phyloP scores from a whole-genome alignment of 2,329 filamentous ascomycete species.

The Colletotrichum echinochloae region DNA sequence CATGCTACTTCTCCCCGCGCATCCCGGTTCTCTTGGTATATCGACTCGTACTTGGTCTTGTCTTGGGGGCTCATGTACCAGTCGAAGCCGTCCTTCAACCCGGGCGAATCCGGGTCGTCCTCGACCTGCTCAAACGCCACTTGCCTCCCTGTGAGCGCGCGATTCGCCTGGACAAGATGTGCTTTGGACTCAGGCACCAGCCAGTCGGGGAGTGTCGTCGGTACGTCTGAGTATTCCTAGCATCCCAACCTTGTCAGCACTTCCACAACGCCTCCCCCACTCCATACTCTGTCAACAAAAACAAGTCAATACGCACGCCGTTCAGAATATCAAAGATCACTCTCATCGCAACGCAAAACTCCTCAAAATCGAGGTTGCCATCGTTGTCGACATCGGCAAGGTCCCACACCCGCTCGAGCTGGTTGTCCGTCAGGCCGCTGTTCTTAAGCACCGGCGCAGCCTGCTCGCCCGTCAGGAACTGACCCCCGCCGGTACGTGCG shows the following conservation, averaged over 20 bases:
- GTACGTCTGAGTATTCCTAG: constrained; percentile 92
- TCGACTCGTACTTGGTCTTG: constrained; percentile 95
- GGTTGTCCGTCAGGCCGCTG: constrained; percentile 72
- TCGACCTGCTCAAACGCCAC: constrained; percentile 88
- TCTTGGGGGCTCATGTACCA: constrained; percentile 98
- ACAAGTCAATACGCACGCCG: constrained; percentile 71
- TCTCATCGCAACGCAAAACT: constrained; percentile 99
- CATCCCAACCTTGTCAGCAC: constrained; percentile 15
- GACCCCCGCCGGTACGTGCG: constrained; percentile 68
- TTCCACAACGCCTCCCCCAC: neutral
- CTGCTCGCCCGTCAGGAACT: constrained; percentile 71
- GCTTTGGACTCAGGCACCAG: constrained; percentile 95
- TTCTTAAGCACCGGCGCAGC: constrained; percentile 73
- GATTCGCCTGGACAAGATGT: constrained; percentile 85
- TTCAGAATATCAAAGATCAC: constrained; percentile 98
- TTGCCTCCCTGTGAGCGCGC: constrained; percentile 82
- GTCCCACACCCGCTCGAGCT: constrained; percentile 98
- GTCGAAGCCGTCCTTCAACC: constrained; percentile 95
- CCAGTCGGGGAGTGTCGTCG: constrained; percentile 88
- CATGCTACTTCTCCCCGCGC: constrained; percentile 86
- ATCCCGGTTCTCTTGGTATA: constrained; percentile 93
- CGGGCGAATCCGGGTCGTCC: constrained; percentile 83
- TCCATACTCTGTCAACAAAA: neutral
- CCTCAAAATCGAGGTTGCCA: constrained; percentile 97
- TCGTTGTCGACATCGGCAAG: constrained; percentile 97